Base-by-base conservation (phyloP, 2,329 filamentous ascomycete genomes). In the Aotearoamyces nothofagi region DNA sequence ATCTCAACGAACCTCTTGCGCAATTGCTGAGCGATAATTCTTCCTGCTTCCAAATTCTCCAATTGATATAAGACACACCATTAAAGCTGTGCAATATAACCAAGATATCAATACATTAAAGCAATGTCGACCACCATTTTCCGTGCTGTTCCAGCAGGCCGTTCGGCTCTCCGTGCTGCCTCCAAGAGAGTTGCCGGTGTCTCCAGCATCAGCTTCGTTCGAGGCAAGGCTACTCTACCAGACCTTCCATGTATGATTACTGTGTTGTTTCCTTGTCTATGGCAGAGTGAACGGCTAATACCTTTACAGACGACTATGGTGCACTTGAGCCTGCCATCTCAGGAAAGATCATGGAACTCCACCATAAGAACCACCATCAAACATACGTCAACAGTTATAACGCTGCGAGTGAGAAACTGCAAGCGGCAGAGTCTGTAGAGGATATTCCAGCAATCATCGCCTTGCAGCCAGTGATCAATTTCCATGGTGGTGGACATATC, bases 311-410 rank as follows among this genome's bases (percentile, higher is more conserved):
- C 54, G 90, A 94, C 66, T 98, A 94, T 57, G 82, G 78, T 52
- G 90, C 86, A 29, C 83, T 98, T 46, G 90, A 98, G 62, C 71
- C 71, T 28, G 51, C 64, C 49, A 73, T 93, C 61, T 86, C 78
- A 27, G 78, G 79, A 54, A 73, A 90, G 60, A 93, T 93, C 63
- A 93, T 93, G 86, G 81, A 92, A 62, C 71, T 92, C 25, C 86
- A 93, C 66, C 80, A 93, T 70, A 76, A 70, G 60, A 87, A 84
- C 59, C 84, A 93, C 67, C 86, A 93, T 64, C 75, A 87, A 58
- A 86, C 84, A 48, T 93, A 93, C 55, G 82, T 93, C 45, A 90
- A 75, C 56, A 78, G 77, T 53, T 80, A 81, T 63, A 93, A 93
- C 63, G 66, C 75, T 36, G 77, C 81, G 33, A 60, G 72, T 41